A percentile compares a stretch with the other conserved stretches of the same genome.
These are phyloP conservation scores for Diphasiastrum complanatum DNA, from an alignment of 83 land plant species.

Conservation along the genomic window DNA sequence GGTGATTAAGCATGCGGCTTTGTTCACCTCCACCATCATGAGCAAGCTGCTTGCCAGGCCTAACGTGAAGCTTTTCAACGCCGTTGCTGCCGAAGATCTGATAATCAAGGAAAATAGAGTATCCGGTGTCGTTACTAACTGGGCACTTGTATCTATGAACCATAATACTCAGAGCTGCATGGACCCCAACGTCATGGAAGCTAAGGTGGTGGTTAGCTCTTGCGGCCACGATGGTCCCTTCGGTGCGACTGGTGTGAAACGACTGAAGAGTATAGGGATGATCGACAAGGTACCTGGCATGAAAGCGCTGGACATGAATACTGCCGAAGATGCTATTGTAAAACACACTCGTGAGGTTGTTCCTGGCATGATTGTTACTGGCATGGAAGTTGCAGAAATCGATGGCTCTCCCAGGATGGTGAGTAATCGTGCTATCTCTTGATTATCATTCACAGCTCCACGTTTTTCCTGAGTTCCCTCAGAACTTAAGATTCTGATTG, in stretches of 20 bases:
- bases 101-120: slow-evolving; percentile 71
- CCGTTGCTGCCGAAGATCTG: slow-evolving; percentile 88
- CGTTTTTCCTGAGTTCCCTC: background rate
- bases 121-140: slow-evolving; percentile 85
- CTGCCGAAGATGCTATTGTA: slow-evolving; percentile 91
- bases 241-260: slow-evolving; percentile 91
- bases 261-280: slow-evolving; percentile 83
- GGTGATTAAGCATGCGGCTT: slow-evolving; percentile 83
- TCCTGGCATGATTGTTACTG: slow-evolving; percentile 95
- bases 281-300: slow-evolving; percentile 83
- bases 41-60: slow-evolving; percentile 80
- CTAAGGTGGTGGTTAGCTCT: slow-evolving; percentile 90
- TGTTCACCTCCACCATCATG: slow-evolving; percentile 90
- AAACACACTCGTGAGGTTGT: slow-evolving; percentile 78
- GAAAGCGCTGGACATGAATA: slow-evolving; percentile 91
- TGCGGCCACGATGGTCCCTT: slow-evolving; percentile 95
- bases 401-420: slow-evolving; percentile 93
- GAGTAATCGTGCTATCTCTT: background rate
- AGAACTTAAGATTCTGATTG: background rate
- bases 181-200: slow-evolving; percentile 98
- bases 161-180: slow-evolving; percentile 92
- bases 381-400: slow-evolving; percentile 97
- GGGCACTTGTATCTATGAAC: slow-evolving; percentile 95
- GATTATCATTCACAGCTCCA: slow-evolving; percentile 5
- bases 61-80: slow-evolving; percentile 95